Percentiles rank a stretch among this genome's conserved stretches.
phyloP scores from a whole-genome alignment of 2,329 filamentous ascomycete genomes.

The Amauroascus niger region DNA sequence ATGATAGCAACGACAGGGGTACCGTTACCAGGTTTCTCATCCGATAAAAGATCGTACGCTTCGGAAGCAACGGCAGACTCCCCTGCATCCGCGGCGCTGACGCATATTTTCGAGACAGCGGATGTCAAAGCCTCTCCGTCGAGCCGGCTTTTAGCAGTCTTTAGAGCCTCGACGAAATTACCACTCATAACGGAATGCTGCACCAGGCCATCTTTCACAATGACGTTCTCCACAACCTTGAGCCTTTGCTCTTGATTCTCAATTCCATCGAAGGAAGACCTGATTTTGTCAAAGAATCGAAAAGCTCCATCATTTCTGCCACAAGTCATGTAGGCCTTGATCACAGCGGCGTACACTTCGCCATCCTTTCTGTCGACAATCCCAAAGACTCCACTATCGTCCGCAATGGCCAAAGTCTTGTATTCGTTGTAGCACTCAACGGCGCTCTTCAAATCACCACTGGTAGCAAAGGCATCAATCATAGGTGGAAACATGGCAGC shows the following conservation, averaged over 20 bases:
- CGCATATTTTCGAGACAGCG: slow-evolving; percentile 64
- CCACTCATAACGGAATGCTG: slow-evolving; percentile 63
- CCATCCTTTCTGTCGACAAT: slow-evolving; percentile 66
- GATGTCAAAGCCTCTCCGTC: slow-evolving; percentile 48
- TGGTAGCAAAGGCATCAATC: slow-evolving; percentile 83
- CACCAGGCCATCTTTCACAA: slow-evolving; percentile 67
- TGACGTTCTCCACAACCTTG: slow-evolving; percentile 57
- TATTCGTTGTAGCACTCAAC: slow-evolving; percentile 96
- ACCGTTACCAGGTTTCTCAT: slow-evolving; percentile 44
- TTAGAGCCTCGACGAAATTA: slow-evolving; percentile 62
- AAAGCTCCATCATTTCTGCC: slow-evolving; percentile 71
- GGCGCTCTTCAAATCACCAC: slow-evolving; percentile 73
- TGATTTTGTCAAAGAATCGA: slow-evolving; percentile 75
- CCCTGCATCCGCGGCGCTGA: slow-evolving; percentile 68
- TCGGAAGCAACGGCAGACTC: slow-evolving; percentile 58
- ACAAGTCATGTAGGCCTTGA: slow-evolving; percentile 77
- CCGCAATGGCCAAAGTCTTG: slow-evolving; percentile 72
- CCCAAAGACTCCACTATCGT: slow-evolving; percentile 62
- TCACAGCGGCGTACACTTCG: slow-evolving; percentile 80
- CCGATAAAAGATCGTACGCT: slow-evolving; percentile 53
- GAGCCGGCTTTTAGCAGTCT: slow-evolving; percentile 56
- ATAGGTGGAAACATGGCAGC: slow-evolving; percentile 81
- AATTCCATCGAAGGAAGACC: slow-evolving; percentile 44
- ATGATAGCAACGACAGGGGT: slow-evolving; percentile 67
- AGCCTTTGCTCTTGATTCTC: slow-evolving; percentile 48